A percentile compares a stretch with the other conserved stretches of the same genome.
Conservation (phyloP, 2,329 filamentous ascomycete genomes). For the Aureobasidium lini region DNA sequence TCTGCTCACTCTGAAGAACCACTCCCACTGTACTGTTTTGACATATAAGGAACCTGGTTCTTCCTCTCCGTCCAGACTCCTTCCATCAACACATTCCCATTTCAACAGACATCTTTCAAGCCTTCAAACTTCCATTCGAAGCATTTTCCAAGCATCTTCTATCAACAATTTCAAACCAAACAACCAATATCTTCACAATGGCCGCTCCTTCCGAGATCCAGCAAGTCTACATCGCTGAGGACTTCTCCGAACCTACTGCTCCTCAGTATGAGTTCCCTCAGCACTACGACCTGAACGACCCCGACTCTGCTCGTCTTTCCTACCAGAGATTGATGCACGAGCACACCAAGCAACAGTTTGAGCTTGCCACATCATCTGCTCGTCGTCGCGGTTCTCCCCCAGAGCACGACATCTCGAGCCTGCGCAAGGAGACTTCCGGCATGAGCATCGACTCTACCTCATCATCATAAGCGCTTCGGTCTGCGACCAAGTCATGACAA, state of each 20-base stretch:
- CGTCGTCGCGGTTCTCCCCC: conserved; percentile 31
- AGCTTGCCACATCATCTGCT: conserved; percentile 38
- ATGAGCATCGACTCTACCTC: conserved; percentile 24
- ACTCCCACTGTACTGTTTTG: background rate
- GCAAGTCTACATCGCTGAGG: conserved; percentile 31
- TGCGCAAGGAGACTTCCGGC: conserved; percentile 21
- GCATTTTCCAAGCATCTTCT: background rate
- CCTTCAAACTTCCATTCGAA: background rate
- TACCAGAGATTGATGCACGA: conserved; percentile 45
- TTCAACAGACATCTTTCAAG: background rate
- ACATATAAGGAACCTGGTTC: conserved; percentile 7
- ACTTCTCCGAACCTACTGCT: conserved; percentile 34
- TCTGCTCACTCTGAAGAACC: background rate
- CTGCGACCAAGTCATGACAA: conserved; percentile 1
- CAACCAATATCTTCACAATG: conserved; percentile 17
- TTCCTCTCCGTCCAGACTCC: background rate
- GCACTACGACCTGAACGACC: conserved; percentile 36
- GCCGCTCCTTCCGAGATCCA: conserved; percentile 21
- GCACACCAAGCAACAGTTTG: conserved; percentile 43
- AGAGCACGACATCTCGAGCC: conserved; percentile 16
- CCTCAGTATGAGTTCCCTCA: conserved; percentile 38
- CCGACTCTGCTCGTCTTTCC: conserved; percentile 32
- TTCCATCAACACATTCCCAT: background rate
- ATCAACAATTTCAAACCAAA: background rate
- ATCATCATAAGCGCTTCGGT: conserved; percentile 15